Conservation (phyloP, 495 filamentous ascomycete genomes). For the Trichoderma orchidacearum region DNA sequence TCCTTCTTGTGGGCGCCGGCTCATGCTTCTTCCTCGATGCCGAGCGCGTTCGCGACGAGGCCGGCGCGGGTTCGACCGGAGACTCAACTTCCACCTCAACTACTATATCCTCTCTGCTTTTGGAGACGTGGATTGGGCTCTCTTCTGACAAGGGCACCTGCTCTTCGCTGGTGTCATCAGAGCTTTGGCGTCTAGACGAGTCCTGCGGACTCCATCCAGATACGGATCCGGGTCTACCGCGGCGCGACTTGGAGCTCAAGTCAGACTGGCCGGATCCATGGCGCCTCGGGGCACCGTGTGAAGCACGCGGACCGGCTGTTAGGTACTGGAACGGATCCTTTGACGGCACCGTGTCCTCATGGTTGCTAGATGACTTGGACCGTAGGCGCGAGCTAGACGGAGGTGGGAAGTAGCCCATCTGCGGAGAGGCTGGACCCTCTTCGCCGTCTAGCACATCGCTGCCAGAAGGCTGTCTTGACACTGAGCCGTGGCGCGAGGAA, state of each 20-base stretch:
- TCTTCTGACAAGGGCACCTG: background rate
- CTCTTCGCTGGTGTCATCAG: conserved; percentile 3
- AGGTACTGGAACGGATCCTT: conserved; percentile 3
- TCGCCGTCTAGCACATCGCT: background rate
- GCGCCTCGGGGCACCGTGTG: background rate
- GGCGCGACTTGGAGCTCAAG: background rate
- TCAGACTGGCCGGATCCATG: conserved; percentile 2
- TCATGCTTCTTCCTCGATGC: background rate
- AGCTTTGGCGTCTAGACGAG: background rate
- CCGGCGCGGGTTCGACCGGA: background rate
- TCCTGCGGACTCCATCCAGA: background rate
- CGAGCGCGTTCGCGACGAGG: background rate
- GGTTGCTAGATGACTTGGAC: background rate
- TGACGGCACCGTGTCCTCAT: background rate
- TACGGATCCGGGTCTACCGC: background rate
- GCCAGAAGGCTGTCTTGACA: background rate
- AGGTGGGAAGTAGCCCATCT: conserved; percentile 4
- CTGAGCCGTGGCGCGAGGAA: background rate
- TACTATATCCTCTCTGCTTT: background rate
- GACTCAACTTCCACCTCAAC: conserved; percentile 2
- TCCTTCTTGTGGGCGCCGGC: background rate
- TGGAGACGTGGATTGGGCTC: background rate
- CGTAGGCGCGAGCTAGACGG: background rate
- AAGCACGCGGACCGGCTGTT: background rate
- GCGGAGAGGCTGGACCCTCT: background rate